Conservation (phyloP, 108 stramenopile species). For the Cyclotella baltica region DNA sequence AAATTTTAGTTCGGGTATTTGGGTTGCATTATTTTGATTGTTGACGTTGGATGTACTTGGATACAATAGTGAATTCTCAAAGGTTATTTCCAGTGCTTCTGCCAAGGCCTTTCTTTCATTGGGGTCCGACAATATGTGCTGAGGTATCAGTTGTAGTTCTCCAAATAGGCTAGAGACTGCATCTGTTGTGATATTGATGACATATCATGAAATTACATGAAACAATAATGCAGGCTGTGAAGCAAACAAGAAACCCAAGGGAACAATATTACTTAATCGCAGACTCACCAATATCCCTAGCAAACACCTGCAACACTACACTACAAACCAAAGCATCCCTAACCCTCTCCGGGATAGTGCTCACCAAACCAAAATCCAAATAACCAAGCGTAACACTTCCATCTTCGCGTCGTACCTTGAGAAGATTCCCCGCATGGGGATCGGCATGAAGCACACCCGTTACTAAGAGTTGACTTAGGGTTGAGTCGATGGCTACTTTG, state of each 20-base stretch:
- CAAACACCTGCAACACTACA: slow-evolving; percentile 76
- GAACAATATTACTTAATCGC: no score
- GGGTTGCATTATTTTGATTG: slow-evolving; percentile 29
- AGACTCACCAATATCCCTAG: slow-evolving; percentile 51
- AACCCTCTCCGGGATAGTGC: slow-evolving; percentile 65
- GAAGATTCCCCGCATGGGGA: slow-evolving; percentile 79
- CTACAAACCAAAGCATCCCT: slow-evolving; percentile 82
- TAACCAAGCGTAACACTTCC: slow-evolving; percentile 59
- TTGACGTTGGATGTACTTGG: not conserved
- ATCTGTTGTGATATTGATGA: slow-evolving; percentile 16
- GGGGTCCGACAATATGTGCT: slow-evolving; percentile 59
- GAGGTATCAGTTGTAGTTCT: slow-evolving; percentile 74
- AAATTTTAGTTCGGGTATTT: slow-evolving; percentile 72
- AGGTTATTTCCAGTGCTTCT: slow-evolving; percentile 55
- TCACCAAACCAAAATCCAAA: slow-evolving; percentile 80
- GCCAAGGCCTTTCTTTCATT: slow-evolving; percentile 56
- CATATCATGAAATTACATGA: not conserved
- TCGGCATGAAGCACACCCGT: slow-evolving; percentile 78
- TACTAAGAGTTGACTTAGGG: slow-evolving; percentile 76
- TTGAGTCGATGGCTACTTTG: slow-evolving; percentile 74
- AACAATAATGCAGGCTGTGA: not conserved
- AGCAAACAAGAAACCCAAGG: no score
- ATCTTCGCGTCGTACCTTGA: slow-evolving; percentile 58
- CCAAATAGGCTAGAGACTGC: slow-evolving; percentile 80
- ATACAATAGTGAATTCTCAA: slow-evolving; percentile 60